Percentiles rank a stretch among this genome's conserved stretches.
These are phyloP conservation scores for Gossypium herbaceum DNA, from an alignment of 345 rosid genomes.

Conservation along the genomic window DNA sequence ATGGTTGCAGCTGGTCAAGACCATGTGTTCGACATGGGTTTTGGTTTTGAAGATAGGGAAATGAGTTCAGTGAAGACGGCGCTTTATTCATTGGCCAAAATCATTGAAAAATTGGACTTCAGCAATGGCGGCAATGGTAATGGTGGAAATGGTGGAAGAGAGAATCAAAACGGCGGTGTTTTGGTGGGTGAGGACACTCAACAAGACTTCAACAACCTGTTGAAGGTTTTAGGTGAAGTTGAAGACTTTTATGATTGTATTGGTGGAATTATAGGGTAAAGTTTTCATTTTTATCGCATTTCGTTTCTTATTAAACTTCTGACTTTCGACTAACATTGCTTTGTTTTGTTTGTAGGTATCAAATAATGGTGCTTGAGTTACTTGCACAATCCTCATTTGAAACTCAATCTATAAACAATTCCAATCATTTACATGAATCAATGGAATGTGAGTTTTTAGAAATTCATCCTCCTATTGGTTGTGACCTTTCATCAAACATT, in stretches of 20 bases:
- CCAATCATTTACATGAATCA: slow-evolving; percentile 37
- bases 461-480: slow-evolving; percentile 63
- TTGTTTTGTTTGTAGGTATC: slow-evolving; percentile 53
- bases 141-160: slow-evolving; percentile 17
- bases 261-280: slow-evolving; percentile 90
- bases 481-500: slow-evolving; percentile 67
- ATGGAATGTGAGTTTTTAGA: slow-evolving; percentile 59
- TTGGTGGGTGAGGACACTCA: slow-evolving; percentile 39
- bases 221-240: slow-evolving; percentile 52
- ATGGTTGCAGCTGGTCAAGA: slow-evolving; percentile 83
- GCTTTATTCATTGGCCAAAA: slow-evolving; percentile 62
- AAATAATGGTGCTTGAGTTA: slow-evolving; percentile 76
- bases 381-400: slow-evolving; percentile 53
- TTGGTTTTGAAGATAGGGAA: slow-evolving; percentile 31
- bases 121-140: slow-evolving; percentile 6
- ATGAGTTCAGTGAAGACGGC: slow-evolving; percentile 48
- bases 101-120: slow-evolving; percentile 70
- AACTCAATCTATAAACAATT: slow-evolving; percentile 36
- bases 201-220: slow-evolving; percentile 46
- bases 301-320: too few relatives aligned
- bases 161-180: slow-evolving; percentile 20
- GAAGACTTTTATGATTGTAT: slow-evolving; percentile 83
- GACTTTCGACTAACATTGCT: too few relatives aligned
- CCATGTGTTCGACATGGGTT: slow-evolving; percentile 51
- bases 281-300: not conserved